A percentile compares a stretch with the other conserved stretches of the same genome.
phyloP scores from a whole-genome alignment of 2,329 filamentous ascomycete genomes.

The Aspergillus hortae region DNA sequence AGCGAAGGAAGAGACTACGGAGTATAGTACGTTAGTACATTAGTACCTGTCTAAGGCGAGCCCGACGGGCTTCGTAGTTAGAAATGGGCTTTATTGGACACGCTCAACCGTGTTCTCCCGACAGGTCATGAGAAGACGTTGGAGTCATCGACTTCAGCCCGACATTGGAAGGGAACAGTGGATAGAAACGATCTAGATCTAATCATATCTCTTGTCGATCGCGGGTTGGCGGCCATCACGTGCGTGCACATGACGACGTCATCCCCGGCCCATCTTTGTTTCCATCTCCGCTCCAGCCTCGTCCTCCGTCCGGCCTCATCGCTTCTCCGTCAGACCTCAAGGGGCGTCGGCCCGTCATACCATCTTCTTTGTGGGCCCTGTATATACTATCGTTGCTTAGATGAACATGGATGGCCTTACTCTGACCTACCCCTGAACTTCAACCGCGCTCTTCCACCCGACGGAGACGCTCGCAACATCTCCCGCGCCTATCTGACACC shows the following conservation, averaged over 20 bases:
- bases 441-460: not conserved
- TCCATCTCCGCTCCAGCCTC: not conserved
- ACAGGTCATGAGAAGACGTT: too few relatives aligned
- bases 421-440: not conserved
- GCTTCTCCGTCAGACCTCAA: too few relatives aligned
- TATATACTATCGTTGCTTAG: too few relatives aligned
- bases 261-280: not conserved
- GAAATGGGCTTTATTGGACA: too few relatives aligned
- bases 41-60: not conserved
- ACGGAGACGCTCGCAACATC: not conserved
- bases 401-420: too few relatives aligned
- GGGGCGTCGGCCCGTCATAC: too few relatives aligned
- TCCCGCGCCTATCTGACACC: constrained; percentile 12
- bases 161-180: too few relatives aligned
- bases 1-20: not conserved
- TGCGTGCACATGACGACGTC: constrained; percentile 7
- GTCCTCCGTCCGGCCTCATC: too few relatives aligned
- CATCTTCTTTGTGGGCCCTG: too few relatives aligned
- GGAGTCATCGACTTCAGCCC: too few relatives aligned
- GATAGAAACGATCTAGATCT: too few relatives aligned
- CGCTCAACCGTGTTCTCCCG: too few relatives aligned
- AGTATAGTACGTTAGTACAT: not conserved
- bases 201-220: not conserved
- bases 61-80: not conserved
- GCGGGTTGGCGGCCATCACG: not conserved